Percentiles rank a stretch among this genome's conserved stretches.
Evolutionary conservation across 2,329 filamentous ascomycete species (phyloP).

Genomic region (Penicillium italicum): DNA sequence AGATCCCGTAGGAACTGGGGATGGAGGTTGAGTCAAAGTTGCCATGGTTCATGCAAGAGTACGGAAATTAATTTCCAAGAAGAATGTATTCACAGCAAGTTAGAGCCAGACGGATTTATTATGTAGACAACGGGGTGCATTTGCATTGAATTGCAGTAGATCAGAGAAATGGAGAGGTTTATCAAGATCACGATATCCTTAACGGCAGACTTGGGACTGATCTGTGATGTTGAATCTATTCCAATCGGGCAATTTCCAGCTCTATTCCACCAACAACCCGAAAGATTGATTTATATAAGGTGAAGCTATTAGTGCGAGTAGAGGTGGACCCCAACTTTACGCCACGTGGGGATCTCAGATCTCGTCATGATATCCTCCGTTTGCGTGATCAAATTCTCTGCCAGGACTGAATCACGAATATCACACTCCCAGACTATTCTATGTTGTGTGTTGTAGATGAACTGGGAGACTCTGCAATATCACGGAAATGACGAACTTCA

Average conservation of each 20-base stretch:
- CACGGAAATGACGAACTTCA: neutral
- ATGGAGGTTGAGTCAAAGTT: neutral
- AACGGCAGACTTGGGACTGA: neutral
- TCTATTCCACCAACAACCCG: neutral
- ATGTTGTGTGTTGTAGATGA: too few relatives aligned
- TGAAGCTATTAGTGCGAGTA: neutral
- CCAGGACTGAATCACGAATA: neutral
- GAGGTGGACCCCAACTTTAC: neutral
- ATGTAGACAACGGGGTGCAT: neutral
- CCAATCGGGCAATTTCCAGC: conserved; percentile 5
- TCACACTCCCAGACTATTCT: neutral
- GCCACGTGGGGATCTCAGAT: neutral
- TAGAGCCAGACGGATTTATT: neutral
- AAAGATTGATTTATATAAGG: neutral
- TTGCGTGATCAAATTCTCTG: conserved; percentile 14
- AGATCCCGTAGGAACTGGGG: neutral
- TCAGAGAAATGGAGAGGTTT: neutral
- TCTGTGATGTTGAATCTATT: neutral
- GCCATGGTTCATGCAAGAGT: neutral
- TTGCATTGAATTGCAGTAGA: neutral
- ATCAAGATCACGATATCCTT: neutral
- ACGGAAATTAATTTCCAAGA: neutral
- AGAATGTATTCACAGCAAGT: neutral
- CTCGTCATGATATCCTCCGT: conserved; percentile 22
- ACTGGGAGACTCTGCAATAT: neutral